Evolutionary conservation across 2,329 filamentous ascomycete species (phyloP), one percentile per base, ranked within the genome.

Genomic region (Penicillium sp.): DNA sequence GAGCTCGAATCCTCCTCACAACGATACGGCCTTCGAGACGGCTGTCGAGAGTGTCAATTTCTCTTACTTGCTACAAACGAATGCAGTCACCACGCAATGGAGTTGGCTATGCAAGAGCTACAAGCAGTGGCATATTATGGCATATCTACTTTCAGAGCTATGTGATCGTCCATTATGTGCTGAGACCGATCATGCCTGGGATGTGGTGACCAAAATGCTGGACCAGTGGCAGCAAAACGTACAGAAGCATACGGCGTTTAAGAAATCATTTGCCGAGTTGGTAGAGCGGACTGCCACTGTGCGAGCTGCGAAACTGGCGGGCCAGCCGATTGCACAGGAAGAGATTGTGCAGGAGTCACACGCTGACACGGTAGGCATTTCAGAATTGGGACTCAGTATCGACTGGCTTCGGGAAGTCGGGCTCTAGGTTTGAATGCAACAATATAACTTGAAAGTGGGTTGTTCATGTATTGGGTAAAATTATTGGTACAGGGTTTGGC

Each of bases 31-130:
- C 0, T 87, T 89, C 63, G 73, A 84, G 24, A 84, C 83, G 0
- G 83, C 85, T 2, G 77, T 90, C 29, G 86, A 90, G 61, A 83
- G 88, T 28, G 78, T 89, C 24, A 87, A 90, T 66, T 82, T 86
- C 64, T 81, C 81, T 18, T 75, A 86, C 49, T 77, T 86, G 1
- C 74, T 89, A 5, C 83, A 87, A 56, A 82, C 78, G 0, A 85
- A 89, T 58, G 71, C 75, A 18, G 69, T 74, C 1, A 82, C 77
- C 0, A 75, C 75, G 67, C 79, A 81, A 51, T 85, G 81, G 81
- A 74, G 77, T 13, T 85, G 83, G 83, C 73, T 83, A 1, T 83
- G 82, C 69, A 74, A 75, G 45, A 83, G 80, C 4, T 83, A 83
- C 49, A 78, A 83, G 37, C 81, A 84, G 59, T 83, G 81, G 80